These are phyloP conservation scores for Pseudogymnoascus sp. DNA, from an alignment of 2,329 filamentous ascomycete genomes.

Conservation along the genomic window DNA sequence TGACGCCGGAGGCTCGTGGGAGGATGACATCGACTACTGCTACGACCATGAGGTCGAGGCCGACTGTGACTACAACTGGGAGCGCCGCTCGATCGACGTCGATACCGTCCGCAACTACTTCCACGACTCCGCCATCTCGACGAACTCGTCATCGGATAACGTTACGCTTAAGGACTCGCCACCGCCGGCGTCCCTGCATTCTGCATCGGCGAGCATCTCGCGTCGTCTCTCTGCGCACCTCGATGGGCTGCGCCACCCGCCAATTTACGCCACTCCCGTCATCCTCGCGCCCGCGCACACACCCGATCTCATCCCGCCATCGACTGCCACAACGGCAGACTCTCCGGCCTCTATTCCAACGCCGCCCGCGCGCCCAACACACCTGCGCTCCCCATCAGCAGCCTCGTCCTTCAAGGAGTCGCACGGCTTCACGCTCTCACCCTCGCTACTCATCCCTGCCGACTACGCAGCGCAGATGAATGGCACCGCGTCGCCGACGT, in stretches of 20 bases:
- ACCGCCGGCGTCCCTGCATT: neutral
- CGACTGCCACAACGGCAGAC: conserved; percentile 12
- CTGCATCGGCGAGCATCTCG: neutral
- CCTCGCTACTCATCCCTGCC: conserved; percentile 52
- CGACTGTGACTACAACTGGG: conserved; percentile 59
- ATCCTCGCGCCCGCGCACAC: conserved; percentile 22
- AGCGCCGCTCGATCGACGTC: conserved; percentile 45
- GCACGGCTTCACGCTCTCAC: conserved; percentile 51
- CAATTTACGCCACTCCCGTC: conserved; percentile 22
- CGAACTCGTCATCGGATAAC: neutral
- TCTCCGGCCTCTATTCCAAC: neutral
- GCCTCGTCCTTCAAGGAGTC: conserved; percentile 50
- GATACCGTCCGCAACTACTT: conserved; percentile 17
- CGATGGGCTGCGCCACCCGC: neutral
- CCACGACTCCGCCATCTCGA: neutral
- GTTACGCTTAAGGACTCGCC: neutral
- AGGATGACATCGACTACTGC: conserved; percentile 62
- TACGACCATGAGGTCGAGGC: conserved; percentile 62
- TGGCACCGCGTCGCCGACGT: neutral
- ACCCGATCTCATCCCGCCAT: conserved; percentile 26
- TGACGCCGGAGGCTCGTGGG: conserved; percentile 43
- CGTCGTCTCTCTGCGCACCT: neutral
- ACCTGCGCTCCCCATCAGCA: conserved; percentile 29
- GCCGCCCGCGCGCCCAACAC: conserved; percentile 17
- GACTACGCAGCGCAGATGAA: conserved; percentile 49